A percentile compares a stretch with the other conserved stretches of the same genome.
Evolutionary conservation across 2,329 filamentous ascomycete genomes (phyloP).

Genomic region (Colletotrichum ledebouriae): DNA sequence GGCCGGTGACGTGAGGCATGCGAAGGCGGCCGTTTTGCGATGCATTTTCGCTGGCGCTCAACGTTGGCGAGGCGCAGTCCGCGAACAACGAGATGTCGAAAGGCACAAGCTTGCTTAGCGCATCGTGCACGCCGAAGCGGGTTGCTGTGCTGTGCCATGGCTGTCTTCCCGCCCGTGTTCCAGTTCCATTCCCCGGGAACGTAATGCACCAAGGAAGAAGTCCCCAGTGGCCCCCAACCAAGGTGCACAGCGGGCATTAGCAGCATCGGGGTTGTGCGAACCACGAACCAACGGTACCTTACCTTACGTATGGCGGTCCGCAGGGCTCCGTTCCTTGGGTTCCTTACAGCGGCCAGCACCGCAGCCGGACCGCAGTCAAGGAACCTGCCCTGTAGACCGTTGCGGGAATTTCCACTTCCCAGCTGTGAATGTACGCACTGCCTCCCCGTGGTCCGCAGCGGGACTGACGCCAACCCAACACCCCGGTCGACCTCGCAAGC

Average conservation of each 20-base stretch:
- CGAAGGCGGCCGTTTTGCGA: slow-evolving; percentile 22
- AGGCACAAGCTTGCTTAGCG: slow-evolving; percentile 15
- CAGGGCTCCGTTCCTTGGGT: slow-evolving; percentile 1
- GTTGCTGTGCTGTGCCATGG: slow-evolving; percentile 12
- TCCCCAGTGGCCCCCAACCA: no score
- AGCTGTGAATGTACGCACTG: slow-evolving; percentile 13
- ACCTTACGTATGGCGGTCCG: background rate
- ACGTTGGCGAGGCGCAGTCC: slow-evolving; percentile 33
- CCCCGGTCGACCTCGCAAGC: background rate
- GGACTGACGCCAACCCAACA: background rate
- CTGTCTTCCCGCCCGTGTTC: slow-evolving; percentile 3
- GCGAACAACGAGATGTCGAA: slow-evolving; percentile 20
- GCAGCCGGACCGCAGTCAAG: background rate
- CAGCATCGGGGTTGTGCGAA: slow-evolving; percentile 27
- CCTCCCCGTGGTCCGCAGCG: slow-evolving; percentile 21
- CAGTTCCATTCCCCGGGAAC: no score
- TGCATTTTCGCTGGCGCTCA: slow-evolving; percentile 7
- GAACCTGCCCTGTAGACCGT: background rate
- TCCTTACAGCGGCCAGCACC: no score
- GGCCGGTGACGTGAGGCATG: slow-evolving; percentile 32
- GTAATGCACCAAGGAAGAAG: no score
- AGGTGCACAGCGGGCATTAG: slow-evolving; percentile 14
- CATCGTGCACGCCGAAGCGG: slow-evolving; percentile 29
- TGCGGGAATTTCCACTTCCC: slow-evolving; percentile 31
- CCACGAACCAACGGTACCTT: slow-evolving; percentile 21